A percentile compares a stretch with the other conserved stretches of the same genome.
Evolutionary conservation across 2,329 filamentous ascomycete species (phyloP).

Genomic region (Monosporascus sp.): DNA sequence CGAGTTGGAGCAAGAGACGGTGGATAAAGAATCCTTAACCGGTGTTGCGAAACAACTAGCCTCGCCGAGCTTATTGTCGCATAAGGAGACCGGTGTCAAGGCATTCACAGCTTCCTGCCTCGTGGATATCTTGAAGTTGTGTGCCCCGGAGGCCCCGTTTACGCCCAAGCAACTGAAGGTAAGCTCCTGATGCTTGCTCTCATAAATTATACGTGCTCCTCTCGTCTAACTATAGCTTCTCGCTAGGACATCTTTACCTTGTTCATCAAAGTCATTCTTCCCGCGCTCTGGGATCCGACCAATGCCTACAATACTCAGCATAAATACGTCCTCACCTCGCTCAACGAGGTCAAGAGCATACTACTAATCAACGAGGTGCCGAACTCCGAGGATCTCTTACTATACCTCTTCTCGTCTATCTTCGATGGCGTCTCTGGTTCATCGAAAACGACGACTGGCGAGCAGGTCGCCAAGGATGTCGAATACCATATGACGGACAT

Average conservation of each 20-base stretch:
- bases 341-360: slow-evolving; percentile 92
- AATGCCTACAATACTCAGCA: slow-evolving; percentile 92
- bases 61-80: slow-evolving; percentile 72
- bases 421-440: slow-evolving; percentile 87
- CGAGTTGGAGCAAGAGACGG: slow-evolving; percentile 81
- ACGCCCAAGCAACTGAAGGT: slow-evolving; percentile 88
- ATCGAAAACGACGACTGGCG: slow-evolving; percentile 67
- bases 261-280: slow-evolving; percentile 77
- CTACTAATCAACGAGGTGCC: slow-evolving; percentile 85
- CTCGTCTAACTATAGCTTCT: slow-evolving; percentile 13
- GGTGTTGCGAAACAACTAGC: slow-evolving; percentile 82
- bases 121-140: slow-evolving; percentile 87
- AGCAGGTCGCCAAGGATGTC: slow-evolving; percentile 86
- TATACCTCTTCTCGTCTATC: slow-evolving; percentile 77
- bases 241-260: slow-evolving; percentile 87
- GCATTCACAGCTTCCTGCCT: slow-evolving; percentile 85
- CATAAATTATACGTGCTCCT: not conserved
- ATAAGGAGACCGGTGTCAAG: slow-evolving; percentile 91
- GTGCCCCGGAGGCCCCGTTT: slow-evolving; percentile 92
- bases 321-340: slow-evolving; percentile 81
- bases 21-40: slow-evolving; percentile 75
- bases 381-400: slow-evolving; percentile 70
- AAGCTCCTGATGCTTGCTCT: slow-evolving; percentile 18
- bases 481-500: slow-evolving; percentile 88
- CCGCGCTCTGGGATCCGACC: slow-evolving; percentile 77